A percentile compares a stretch with the other conserved stretches of the same genome.
phyloP scores from a whole-genome alignment of 2,329 filamentous ascomycete species.

The Aureobasidium uvarum region DNA sequence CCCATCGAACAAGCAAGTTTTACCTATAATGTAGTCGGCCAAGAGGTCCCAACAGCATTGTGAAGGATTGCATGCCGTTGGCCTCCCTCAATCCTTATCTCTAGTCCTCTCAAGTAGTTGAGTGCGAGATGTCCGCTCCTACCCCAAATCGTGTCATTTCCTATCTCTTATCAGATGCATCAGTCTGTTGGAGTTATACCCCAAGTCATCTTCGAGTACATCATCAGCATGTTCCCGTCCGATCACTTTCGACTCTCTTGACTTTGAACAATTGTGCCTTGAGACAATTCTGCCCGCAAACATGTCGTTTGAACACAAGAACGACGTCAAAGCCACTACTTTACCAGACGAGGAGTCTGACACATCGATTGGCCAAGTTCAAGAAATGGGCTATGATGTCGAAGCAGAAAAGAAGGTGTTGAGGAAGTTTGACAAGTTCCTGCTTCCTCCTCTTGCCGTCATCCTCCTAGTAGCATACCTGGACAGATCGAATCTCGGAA shows the following conservation, averaged over 20 bases:
- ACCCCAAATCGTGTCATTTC: not conserved
- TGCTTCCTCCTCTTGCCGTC: conserved; percentile 30
- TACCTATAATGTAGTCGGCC: not conserved
- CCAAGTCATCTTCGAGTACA: not conserved
- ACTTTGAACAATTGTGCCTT: not conserved
- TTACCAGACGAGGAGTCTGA: not conserved
- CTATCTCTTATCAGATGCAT: conserved; percentile 5
- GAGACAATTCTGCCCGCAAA: not conserved
- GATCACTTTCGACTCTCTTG: too few relatives aligned
- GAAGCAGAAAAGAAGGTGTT: conserved; percentile 28
- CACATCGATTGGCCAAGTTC: not conserved
- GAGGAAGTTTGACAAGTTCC: conserved; percentile 29
- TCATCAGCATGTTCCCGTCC: not conserved
- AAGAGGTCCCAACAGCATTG: not conserved
- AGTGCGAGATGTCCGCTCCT: not conserved
- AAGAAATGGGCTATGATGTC: conserved; percentile 20
- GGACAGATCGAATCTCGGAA: conserved; percentile 30
- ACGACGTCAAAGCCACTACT: not conserved
- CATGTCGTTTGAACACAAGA: not conserved
- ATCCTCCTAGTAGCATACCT: conserved; percentile 30
- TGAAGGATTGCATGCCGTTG: not conserved
- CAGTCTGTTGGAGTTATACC: not conserved
- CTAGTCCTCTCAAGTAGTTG: not conserved
- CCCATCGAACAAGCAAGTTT: not conserved
- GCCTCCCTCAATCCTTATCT: not conserved